Percentiles rank a stretch among this genome's conserved stretches.
These are phyloP conservation scores for Penicillium sp. DNA, from an alignment of 2,329 filamentous ascomycete species.

Conservation along the genomic window DNA sequence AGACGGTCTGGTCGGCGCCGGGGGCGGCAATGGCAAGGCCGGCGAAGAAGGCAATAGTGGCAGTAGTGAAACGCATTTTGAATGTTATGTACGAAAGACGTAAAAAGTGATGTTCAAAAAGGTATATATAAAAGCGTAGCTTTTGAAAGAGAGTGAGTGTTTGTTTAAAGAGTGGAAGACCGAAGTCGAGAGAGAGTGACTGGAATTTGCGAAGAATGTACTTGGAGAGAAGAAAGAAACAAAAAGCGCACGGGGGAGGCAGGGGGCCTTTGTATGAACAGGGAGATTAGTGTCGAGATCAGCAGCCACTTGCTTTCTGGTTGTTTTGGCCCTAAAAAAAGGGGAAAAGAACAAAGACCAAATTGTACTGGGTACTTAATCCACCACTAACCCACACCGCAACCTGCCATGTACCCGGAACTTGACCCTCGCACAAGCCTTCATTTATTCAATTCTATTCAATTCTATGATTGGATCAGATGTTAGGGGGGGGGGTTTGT, in stretches of 20 bases:
- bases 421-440: conserved; percentile 9
- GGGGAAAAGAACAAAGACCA: conserved; percentile 2
- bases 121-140: conserved; percentile 23
- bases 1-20: conserved; percentile 41
- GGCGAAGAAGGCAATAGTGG: conserved; percentile 36
- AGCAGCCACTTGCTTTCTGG: conserved; percentile 4
- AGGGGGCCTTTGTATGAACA: conserved; percentile 32
- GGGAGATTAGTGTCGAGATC: conserved; percentile 35
- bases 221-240: conserved; percentile 24
- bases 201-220: conserved; percentile 28
- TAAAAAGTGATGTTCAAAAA: conserved; percentile 22
- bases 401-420: conserved; percentile 7
- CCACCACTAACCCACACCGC: conserved; percentile 1
- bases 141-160: conserved; percentile 12
- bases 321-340: conserved; percentile 9
- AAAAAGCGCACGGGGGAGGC: conserved; percentile 19
- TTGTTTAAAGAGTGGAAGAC: conserved; percentile 37
- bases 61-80: conserved; percentile 40
- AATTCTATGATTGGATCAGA: conserved; percentile 12
- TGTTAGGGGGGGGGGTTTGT: background rate
- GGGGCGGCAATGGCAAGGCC: conserved; percentile 34
- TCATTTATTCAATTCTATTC: conserved; percentile 1
- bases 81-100: conserved; percentile 27
- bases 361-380: conserved; percentile 8
- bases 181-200: conserved; percentile 36